Evolutionary conservation across 345 rosid species (phyloP).

Genomic region (Sonneratia alba): DNA sequence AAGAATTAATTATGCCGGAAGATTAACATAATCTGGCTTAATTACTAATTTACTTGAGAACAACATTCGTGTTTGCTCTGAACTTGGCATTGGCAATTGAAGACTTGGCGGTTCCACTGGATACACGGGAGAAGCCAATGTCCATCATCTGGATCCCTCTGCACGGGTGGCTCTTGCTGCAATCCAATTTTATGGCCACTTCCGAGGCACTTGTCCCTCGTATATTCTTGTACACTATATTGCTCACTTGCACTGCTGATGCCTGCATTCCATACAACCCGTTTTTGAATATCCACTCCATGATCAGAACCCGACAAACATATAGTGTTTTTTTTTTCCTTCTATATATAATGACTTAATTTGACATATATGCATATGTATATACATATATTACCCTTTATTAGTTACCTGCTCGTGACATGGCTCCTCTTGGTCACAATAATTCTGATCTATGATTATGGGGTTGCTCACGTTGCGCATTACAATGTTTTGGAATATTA

Average conservation of each 20-base stretch:
- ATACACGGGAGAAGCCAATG: constrained; percentile 6
- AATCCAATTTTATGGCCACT: constrained; percentile 19
- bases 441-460: constrained; percentile 19
- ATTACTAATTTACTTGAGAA: background rate
- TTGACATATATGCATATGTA: too few species aligned
- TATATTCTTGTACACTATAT: constrained; percentile 21
- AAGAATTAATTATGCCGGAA: background rate
- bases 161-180: constrained; percentile 22
- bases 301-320: too few species aligned
- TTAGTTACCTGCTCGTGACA: constrained; percentile 16
- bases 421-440: constrained; percentile 10
- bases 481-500: constrained; percentile 11
- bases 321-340: too few species aligned
- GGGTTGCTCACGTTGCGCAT: constrained; percentile 22
- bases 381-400: too few species aligned
- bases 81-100: constrained; percentile 4
- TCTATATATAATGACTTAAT: too few species aligned
- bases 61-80: constrained; percentile 1
- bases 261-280: constrained; percentile 6
- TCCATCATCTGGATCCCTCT: constrained; percentile 14
- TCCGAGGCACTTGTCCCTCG: constrained; percentile 26
- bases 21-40: background rate
- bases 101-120: constrained; percentile 7
- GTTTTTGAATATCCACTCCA: too few species aligned
- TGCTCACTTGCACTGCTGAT: constrained; percentile 26